These are phyloP conservation scores for Manihot esculenta DNA, from an alignment of 441 rosid genomes.

Conservation along the genomic window DNA sequence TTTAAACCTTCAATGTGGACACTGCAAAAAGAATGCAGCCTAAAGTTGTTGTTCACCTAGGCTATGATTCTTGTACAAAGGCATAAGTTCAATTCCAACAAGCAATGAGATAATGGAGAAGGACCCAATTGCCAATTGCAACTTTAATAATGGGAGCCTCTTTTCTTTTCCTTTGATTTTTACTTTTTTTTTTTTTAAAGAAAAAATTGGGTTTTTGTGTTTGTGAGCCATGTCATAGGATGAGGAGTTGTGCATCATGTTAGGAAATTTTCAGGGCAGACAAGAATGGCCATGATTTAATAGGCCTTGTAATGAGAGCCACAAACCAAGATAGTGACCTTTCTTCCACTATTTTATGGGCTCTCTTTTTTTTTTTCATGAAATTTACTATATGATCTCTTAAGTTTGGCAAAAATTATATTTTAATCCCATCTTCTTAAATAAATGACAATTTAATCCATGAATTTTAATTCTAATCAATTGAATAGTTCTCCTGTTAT, in stretches of 20 bases:
- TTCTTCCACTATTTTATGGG: background rate
- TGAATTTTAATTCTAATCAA: too few species aligned
- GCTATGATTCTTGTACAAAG: background rate
- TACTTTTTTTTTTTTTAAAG: too few species aligned
- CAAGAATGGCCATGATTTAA: background rate
- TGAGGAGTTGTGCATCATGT: background rate
- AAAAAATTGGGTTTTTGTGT: background rate
- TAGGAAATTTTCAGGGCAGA: background rate
- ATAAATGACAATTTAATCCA: too few species aligned
- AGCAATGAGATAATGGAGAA: background rate
- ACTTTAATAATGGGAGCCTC: too few species aligned
- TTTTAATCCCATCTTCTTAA: too few species aligned
- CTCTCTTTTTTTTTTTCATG: too few species aligned
- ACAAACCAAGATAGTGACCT: background rate
- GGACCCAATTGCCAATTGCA: background rate
- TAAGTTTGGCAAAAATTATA: too few species aligned
- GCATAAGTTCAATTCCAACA: background rate
- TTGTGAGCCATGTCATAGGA: background rate
- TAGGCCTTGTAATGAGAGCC: background rate
- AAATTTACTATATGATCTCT: too few species aligned
- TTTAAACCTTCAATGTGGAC: constrained; percentile 1
- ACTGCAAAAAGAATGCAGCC: background rate
- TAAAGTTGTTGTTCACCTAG: background rate
- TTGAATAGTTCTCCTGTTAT: too few species aligned
- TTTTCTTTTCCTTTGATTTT: background rate